A percentile compares a stretch with the other conserved stretches of the same genome.
Conservation (phyloP, 805 yeast genomes). For the Saturnispora kantuleensis region DNA sequence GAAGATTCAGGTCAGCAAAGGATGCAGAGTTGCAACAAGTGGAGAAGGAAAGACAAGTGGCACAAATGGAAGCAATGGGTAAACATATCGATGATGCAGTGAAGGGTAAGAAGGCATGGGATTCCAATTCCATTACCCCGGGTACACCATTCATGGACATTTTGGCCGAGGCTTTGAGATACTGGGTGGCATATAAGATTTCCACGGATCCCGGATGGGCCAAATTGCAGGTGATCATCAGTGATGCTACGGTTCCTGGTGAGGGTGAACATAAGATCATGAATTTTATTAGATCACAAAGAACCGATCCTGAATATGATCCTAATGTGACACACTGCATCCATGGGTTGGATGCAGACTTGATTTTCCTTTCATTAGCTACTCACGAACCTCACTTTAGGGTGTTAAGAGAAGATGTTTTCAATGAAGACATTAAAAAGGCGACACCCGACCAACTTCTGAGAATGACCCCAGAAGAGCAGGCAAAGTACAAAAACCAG, state of each 20-base stretch:
- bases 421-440: slow-evolving; percentile 55
- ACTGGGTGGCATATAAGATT: slow-evolving; percentile 88
- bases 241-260: slow-evolving; percentile 97
- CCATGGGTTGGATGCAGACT: slow-evolving; percentile 96
- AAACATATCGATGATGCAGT: slow-evolving; percentile 68
- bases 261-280: slow-evolving; percentile 99
- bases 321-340: slow-evolving; percentile 95
- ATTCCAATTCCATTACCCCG: slow-evolving; percentile 93
- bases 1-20: slow-evolving; percentile 85
- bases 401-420: slow-evolving; percentile 92
- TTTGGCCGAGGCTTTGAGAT: slow-evolving; percentile 69
- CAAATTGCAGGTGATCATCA: slow-evolving; percentile 74
- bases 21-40: slow-evolving; percentile 78
- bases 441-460: slow-evolving; percentile 36
- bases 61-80: slow-evolving; percentile 54
- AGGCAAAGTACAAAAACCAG: slow-evolving; percentile 32
- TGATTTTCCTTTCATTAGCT: slow-evolving; percentile 90
- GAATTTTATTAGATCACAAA: slow-evolving; percentile 87
- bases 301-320: slow-evolving; percentile 76
- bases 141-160: slow-evolving; percentile 98
- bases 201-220: slow-evolving; percentile 92
- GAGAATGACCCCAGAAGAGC: slow-evolving; percentile 53
- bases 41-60: slow-evolving; percentile 52
- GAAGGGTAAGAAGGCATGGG: slow-evolving; percentile 76
- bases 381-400: slow-evolving; percentile 97